Percentiles rank a stretch among this genome's conserved stretches.
phyloP scores from a whole-genome alignment of 2,329 filamentous ascomycete species.

The Colletotrichum lini region DNA sequence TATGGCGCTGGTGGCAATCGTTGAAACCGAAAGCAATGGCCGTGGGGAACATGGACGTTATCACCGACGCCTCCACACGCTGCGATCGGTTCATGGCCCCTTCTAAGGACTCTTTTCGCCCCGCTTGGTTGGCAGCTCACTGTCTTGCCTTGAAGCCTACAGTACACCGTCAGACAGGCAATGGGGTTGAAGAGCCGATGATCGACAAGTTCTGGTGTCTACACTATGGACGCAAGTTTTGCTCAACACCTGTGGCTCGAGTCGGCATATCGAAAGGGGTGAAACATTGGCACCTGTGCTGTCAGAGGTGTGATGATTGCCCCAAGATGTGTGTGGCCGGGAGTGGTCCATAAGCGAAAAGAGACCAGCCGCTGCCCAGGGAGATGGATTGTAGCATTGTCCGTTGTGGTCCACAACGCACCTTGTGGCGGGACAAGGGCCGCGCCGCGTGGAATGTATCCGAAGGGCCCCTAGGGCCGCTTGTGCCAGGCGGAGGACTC shows the following conservation, averaged over 20 bases:
- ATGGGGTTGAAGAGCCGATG: background rate
- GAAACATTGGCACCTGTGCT: background rate
- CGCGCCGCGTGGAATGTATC: slow-evolving; percentile 30
- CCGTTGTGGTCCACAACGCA: background rate
- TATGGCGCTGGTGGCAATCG: background rate
- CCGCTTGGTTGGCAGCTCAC: background rate
- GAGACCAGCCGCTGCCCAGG: background rate
- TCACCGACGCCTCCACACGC: background rate
- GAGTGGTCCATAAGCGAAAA: slow-evolving; percentile 12
- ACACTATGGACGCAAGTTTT: background rate
- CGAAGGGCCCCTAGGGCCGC: slow-evolving; percentile 20
- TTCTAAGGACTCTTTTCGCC: background rate
- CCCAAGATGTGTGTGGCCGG: background rate
- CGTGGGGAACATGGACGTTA: slow-evolving; percentile 1
- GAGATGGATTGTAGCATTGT: slow-evolving; percentile 7
- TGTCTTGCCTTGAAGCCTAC: background rate
- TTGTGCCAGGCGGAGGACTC: background rate
- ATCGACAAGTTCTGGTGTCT: background rate
- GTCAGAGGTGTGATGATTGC: background rate
- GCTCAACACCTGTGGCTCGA: background rate
- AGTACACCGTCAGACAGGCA: background rate
- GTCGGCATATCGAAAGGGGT: background rate
- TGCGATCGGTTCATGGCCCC: slow-evolving; percentile 3
- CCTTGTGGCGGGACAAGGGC: slow-evolving; percentile 22
- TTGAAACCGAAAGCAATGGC: background rate